Evolutionary conservation across 148 eudicot species (phyloP), one percentile per base, ranked within the genome.

Genomic region (Bassia scoparia): DNA sequence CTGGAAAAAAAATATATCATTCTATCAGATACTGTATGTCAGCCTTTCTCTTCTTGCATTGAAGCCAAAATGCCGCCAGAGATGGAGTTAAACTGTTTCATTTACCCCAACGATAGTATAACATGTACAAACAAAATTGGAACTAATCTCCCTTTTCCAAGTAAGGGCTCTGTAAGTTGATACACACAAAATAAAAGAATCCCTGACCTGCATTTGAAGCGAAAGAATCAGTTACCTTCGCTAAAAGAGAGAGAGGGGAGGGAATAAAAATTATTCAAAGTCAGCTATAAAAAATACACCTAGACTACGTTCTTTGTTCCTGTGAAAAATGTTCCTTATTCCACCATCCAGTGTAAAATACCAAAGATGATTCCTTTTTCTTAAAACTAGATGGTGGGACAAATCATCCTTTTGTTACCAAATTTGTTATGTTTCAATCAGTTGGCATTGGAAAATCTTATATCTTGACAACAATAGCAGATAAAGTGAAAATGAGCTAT

Each of bases 131-230:
- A 59, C 69, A 53, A 43, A 50, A 38, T 18, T 53, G 31, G 31
- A 64, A 61, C 21, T 21, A 31, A 64, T n/a, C 70, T 61, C 74
- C 29, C 30, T 43, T 68, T 38, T 61, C 58, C 55, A 23, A 68
- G 29, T 35, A 52, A 26, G 38, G 70, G 52, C 38, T 35, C 38
- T 60, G n/a, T 15, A 38, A 37, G 6, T 44, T 43, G n/a, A 27
- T 15, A 30, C 31, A 66, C 34, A 43, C 69, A 17, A 26, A 66
- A n/a, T 26, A 43, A 37, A 66, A 27, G 26, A 66, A 41, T 9
- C 21, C 5, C 53, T 52, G 62, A 73, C 70, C 82, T 79, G 82
- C 71, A 74, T 14, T 61, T 30, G 35, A 74, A 5, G 38, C 15
- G 21, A 54, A 33, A 9, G 26, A 55, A 74, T 53, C 17, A 67